Percentiles rank a stretch among this genome's conserved stretches.
These are phyloP conservation scores for Zymoseptoria ardabiliae DNA, from an alignment of 2,329 filamentous ascomycete species.

Conservation along the genomic window DNA sequence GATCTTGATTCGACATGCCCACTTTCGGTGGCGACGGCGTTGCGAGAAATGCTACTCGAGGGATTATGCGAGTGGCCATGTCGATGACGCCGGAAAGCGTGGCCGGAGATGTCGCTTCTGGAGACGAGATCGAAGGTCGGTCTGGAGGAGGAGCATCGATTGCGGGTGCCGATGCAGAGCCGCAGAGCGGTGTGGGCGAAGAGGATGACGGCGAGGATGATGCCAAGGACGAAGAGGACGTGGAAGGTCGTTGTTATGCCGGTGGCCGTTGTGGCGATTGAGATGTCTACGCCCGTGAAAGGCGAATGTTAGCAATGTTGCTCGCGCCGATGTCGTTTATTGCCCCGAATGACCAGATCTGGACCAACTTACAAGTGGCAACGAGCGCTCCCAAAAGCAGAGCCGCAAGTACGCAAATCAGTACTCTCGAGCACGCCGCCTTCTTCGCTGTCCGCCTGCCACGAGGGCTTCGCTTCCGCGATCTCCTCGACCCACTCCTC, in stretches of 20 bases:
- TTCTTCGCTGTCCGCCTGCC: slow-evolving; percentile 6
- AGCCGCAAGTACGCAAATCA: slow-evolving; percentile 21
- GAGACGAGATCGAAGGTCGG: background rate
- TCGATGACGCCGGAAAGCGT: slow-evolving; percentile 13
- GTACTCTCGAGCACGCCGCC: slow-evolving; percentile 8
- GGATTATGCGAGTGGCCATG: slow-evolving; percentile 13
- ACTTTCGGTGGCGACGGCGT: background rate
- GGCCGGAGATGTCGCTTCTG: background rate
- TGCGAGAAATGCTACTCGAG: background rate
- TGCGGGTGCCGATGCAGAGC: slow-evolving; percentile 49
- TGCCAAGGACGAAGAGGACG: slow-evolving; percentile 69
- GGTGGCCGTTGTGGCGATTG: slow-evolving; percentile 59
- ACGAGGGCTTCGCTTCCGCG: slow-evolving; percentile 6
- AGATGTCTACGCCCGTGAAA: slow-evolving; percentile 71
- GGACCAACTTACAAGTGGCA: slow-evolving; percentile 25
- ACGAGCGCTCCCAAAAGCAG: slow-evolving; percentile 24
- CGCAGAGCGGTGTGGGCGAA: slow-evolving; percentile 74
- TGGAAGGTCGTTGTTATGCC: slow-evolving; percentile 64
- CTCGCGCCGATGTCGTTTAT: background rate
- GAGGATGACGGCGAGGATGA: slow-evolving; percentile 66
- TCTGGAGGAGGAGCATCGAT: slow-evolving; percentile 9
- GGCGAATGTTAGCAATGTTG: background rate
- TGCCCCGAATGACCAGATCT: background rate
- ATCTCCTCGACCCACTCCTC: slow-evolving; percentile 16
- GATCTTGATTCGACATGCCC: background rate